Conservation (phyloP, 495 filamentous ascomycete genomes). For the Talaromyces adpressus region DNA sequence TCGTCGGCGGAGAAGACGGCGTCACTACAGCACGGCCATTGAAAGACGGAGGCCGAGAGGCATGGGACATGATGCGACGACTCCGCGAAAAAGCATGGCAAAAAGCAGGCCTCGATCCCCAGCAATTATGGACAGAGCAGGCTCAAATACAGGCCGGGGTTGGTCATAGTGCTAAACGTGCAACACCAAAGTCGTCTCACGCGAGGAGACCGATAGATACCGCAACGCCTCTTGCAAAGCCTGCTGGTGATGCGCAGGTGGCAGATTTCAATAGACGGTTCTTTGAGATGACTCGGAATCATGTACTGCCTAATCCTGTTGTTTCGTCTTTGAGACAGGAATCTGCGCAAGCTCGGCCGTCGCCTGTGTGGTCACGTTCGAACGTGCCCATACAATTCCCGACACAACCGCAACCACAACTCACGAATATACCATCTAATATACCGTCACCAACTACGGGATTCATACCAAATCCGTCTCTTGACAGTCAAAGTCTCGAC, state of each 20-base stretch:
- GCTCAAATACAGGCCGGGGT: slow-evolving; percentile 36
- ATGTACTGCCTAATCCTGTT: slow-evolving; percentile 17
- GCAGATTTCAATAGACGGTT: slow-evolving; percentile 32
- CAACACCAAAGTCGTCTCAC: slow-evolving; percentile 10
- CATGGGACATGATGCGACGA: slow-evolving; percentile 48
- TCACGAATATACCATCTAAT: slow-evolving; percentile 10
- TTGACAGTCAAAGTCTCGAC: slow-evolving; percentile 1
- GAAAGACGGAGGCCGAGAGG: slow-evolving; percentile 46
- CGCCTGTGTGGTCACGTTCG: slow-evolving; percentile 4
- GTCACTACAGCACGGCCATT: slow-evolving; percentile 39
- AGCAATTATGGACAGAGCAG: slow-evolving; percentile 41
- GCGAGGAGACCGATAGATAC: not conserved
- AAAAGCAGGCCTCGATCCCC: slow-evolving; percentile 38
- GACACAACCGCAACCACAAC: slow-evolving; percentile 10
- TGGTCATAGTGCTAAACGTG: slow-evolving; percentile 10
- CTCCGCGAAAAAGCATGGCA: slow-evolving; percentile 46
- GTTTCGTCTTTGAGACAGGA: slow-evolving; percentile 18
- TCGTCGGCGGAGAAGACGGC: slow-evolving; percentile 43
- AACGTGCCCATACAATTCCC: slow-evolving; percentile 20
- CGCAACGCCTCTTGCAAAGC: not conserved
- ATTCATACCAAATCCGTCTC: slow-evolving; percentile 1
- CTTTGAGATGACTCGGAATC: slow-evolving; percentile 33
- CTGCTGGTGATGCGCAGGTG: slow-evolving; percentile 8
- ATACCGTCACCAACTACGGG: slow-evolving; percentile 9
- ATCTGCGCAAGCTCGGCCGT: slow-evolving; percentile 9